Evolutionary conservation across 2,329 filamentous ascomycete genomes (phyloP).

Genomic region (Botrytis aclada): DNA sequence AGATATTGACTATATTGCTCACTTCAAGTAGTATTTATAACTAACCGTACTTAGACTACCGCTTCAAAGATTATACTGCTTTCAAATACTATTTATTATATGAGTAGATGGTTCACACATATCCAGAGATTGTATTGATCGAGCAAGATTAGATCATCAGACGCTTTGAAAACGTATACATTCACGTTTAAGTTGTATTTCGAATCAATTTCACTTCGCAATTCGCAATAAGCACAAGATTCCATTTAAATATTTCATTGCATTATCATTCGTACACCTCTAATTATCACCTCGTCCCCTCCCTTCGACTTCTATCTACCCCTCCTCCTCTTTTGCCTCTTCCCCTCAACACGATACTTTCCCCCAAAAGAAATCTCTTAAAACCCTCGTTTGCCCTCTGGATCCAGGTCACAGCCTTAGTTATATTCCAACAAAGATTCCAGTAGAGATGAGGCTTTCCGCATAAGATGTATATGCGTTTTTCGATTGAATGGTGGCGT

Average conservation of each 20-base stretch:
- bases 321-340: too few relatives aligned
- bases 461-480: not conserved
- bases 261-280: not conserved
- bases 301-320: not conserved
- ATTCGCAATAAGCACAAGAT: not conserved
- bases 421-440: not conserved
- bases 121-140: not conserved
- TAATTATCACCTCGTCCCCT: not conserved
- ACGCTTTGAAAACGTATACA: not conserved
- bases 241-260: not conserved
- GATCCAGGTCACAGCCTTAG: constrained; percentile 13
- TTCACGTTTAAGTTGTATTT: not conserved
- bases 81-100: not conserved
- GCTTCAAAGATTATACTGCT: not conserved
- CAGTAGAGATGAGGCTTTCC: constrained; percentile 6
- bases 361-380: not conserved
- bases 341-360: not conserved
- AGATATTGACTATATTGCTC: too few relatives aligned
- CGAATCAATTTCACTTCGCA: too few relatives aligned
- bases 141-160: not conserved
- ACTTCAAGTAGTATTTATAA: not conserved
- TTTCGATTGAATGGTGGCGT: not conserved
- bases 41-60: not conserved
- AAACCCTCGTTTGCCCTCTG: constrained; percentile 4
- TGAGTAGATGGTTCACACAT: fast-evolving